These are phyloP conservation scores for Planoprotostelium fungivorum DNA, from an alignment of 78 protist genomes.

Conservation along the genomic window DNA sequence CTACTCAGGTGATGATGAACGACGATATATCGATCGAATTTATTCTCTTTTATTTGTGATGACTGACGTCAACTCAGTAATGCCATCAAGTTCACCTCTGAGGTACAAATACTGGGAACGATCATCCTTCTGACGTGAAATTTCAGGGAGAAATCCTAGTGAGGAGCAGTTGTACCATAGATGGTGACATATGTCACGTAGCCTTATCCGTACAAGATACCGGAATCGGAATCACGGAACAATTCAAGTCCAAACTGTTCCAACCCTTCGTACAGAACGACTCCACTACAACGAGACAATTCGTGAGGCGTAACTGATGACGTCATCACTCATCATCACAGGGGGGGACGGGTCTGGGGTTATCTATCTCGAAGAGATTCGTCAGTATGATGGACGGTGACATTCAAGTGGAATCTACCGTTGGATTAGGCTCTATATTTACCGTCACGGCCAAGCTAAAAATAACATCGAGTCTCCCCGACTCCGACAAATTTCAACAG, in stretches of 20 bases:
- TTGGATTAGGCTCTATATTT: slow-evolving; percentile 53
- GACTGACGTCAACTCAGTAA: background rate
- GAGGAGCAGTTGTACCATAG: too few species aligned
- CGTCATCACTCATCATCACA: background rate
- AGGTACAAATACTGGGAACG: background rate
- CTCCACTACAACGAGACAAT: slow-evolving; percentile 6
- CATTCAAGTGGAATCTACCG: slow-evolving; percentile 8
- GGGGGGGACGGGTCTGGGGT: slow-evolving; percentile 44
- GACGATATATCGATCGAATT: background rate
- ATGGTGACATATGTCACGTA: background rate
- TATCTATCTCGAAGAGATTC: slow-evolving; percentile 28
- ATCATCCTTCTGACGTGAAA: background rate
- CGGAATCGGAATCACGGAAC: slow-evolving; percentile 35
- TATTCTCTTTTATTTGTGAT: background rate
- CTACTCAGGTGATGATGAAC: background rate
- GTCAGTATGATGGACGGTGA: slow-evolving; percentile 26
- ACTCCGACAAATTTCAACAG: background rate
- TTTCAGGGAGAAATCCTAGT: too few species aligned
- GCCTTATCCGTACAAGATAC: slow-evolving; percentile 15
- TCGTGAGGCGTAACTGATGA: background rate
- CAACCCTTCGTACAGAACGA: slow-evolving; percentile 34
- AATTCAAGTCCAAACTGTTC: slow-evolving; percentile 6
- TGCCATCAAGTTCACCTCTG: background rate
- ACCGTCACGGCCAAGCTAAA: background rate
- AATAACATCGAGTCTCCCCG: background rate